Evolutionary conservation across 192 early-diverging fungal species (phyloP), one percentile per base, ranked within the genome.

Genomic region (Paraglomus occultum): DNA sequence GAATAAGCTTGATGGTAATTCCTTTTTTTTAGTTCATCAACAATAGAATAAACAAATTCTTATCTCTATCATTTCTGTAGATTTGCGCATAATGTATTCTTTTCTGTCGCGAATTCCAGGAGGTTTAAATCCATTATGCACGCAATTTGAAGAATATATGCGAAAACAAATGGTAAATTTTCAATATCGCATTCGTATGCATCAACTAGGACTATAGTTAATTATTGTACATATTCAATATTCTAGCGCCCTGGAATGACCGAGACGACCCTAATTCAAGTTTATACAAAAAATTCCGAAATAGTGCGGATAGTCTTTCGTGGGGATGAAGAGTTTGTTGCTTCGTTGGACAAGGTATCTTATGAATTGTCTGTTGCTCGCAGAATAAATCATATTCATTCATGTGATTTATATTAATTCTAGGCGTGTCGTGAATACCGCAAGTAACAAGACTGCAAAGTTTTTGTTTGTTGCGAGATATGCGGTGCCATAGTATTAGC

Each of bases 321-420:
- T 48, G 87, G 83, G 17, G 94, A 99, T 58, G 79, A 91, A 1
- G 91, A 91, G 0, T 95, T 98, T 75, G 92, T 90, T 23, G 92
- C 90, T 45, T 90, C 94, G 17, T 78, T 97, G 53, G 95, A 98
- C 82, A 93, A 91, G 66, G 97, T 55, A 51, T n/a, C 1, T 31
- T 31, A 31, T 31, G 3, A 31, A 31, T 31, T 3, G 31, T 3
- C 31, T 3, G 31, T 31, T 31, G 31, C 31, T 31, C 3, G 31
- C 31, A 31, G 1, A 31, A 31, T 3, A 31, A 31, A 31, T 31
- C 3, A 31, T 31, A 31, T 31, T 31, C 31, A 31, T 31, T 31
- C 3, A 31, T 31, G 31, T 3, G 31, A 31, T 31, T 31, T 31
- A 31, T 31, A 31, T 31, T 31, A 31, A 31, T 31, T n/a, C 31